phyloP scores from a whole-genome alignment of 176 grass and related monocot species.

The Miscanthus lutarioriparius region DNA sequence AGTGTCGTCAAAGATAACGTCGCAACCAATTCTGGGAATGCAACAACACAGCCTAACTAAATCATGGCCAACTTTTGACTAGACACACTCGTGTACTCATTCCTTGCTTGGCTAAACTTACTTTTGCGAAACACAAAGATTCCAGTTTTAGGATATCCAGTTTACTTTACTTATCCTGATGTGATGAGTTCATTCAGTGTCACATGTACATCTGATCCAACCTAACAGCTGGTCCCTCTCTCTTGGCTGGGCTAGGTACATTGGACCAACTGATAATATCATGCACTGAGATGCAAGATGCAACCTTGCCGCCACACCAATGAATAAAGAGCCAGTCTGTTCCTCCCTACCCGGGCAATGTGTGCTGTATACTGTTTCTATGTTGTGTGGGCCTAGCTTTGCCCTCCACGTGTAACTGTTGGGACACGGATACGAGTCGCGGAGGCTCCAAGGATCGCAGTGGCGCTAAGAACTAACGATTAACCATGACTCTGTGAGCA shows the following conservation, averaged over 20 bases:
- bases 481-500: too few species aligned
- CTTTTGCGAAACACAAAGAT: conserved; percentile 5
- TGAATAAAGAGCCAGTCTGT: background rate
- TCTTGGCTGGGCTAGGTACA: background rate
- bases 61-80: conserved; percentile 31
- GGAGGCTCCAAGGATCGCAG: too few species aligned
- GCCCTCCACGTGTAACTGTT: background rate
- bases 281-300: background rate
- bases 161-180: background rate
- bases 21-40: background rate
- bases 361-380: background rate
- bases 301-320: background rate
- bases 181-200: background rate
- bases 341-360: background rate
- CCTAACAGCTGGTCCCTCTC: background rate
- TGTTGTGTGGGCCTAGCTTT: background rate
- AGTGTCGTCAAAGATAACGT: background rate
- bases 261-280: background rate
- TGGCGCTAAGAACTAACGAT: too few species aligned
- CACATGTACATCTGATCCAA: background rate
- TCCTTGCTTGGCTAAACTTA: conserved; percentile 10
- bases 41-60: background rate
- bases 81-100: background rate
- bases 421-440: too few species aligned
- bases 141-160: background rate